Evolutionary conservation across 2,329 filamentous ascomycete genomes (phyloP), one percentile per base, ranked within the genome.

Genomic region (Elsinoe ampelina): DNA sequence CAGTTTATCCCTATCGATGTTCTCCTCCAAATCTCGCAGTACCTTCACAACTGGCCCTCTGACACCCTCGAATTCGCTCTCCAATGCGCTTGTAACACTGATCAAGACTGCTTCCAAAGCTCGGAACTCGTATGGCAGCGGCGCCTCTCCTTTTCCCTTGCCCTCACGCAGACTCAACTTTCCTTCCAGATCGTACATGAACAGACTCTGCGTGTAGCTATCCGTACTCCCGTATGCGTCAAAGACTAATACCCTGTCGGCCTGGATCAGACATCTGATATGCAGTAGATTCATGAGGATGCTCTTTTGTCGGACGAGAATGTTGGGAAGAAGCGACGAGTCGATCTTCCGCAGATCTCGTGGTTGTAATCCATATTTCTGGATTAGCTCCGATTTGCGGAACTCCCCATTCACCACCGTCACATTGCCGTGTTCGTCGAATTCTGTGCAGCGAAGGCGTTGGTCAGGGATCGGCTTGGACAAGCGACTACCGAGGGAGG

Each of bases 261-360:
- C 83, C 74, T 96, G 96, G 70, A 98, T 95, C 20, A 98, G 80
- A 55, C 95, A 93, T 60, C 93, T 88, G 48, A 98, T 82, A 71
- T 98, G 93, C n/a, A 97, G 82, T 10, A 98, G 80, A 67, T 97
- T 98, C 64, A 98, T 87, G 1, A 98, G 79, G 61, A 98, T 97
- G 3, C 92, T 89, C 6, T 87, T 91, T 5, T 89, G 90, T 34
- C 93, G 89, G 61, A 98, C 85, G 62, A 97, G 84, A 58, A 98
- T 97, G 67, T 96, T 91, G 7, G 93, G 93, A 19, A 98, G 81
- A 59, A 95, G 88, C 58, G 89, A 95, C 12, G 91, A 96, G 70
- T 98, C 93, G 67, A 98, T 96, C 73, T 98, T 98, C 65, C 93
- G 87, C 57, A 98, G 77, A 75, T 98, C 93, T 60, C 93, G 91